These are phyloP conservation scores for Silene vulgaris DNA, from an alignment of 179 eudicot genomes.

Conservation along the genomic window DNA sequence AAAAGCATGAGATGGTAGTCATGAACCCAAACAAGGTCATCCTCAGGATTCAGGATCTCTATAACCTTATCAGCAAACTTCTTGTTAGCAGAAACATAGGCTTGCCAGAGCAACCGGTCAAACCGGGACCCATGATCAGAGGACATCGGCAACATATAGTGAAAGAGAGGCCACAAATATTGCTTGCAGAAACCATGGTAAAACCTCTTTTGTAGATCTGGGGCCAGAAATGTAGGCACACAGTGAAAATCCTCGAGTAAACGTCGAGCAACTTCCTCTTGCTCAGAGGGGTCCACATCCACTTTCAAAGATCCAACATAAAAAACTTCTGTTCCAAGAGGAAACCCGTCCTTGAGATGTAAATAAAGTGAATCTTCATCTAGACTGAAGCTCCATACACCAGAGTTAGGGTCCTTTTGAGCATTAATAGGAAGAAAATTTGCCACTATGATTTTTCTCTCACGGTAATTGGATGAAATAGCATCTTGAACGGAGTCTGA, in stretches of 20 bases:
- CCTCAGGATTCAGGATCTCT: slow-evolving; percentile 34
- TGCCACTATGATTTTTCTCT: slow-evolving; percentile 33
- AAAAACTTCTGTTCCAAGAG: slow-evolving; percentile 34
- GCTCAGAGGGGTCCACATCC: slow-evolving; percentile 30
- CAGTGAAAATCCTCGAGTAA: slow-evolving; percentile 36
- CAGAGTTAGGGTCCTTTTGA: slow-evolving; percentile 28
- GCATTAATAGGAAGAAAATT: slow-evolving; percentile 47
- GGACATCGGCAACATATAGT: slow-evolving; percentile 46
- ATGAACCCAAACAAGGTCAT: slow-evolving; percentile 41
- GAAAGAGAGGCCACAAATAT: slow-evolving; percentile 47
- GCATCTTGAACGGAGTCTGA: slow-evolving; percentile 23
- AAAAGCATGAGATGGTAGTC: slow-evolving; percentile 42
- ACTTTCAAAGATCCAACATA: slow-evolving; percentile 40
- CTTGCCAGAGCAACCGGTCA: slow-evolving; percentile 38
- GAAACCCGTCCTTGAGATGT: slow-evolving; percentile 40
- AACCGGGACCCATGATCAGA: slow-evolving; percentile 37
- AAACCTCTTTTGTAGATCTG: slow-evolving; percentile 36
- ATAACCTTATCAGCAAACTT: slow-evolving; percentile 39
- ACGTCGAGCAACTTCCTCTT: slow-evolving; percentile 36
- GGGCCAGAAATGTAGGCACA: slow-evolving; percentile 40
- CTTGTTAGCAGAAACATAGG: slow-evolving; percentile 42
- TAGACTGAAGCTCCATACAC: slow-evolving; percentile 31
- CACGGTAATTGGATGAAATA: slow-evolving; percentile 13
- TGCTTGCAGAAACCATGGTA: slow-evolving; percentile 51
- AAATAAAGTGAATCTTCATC: slow-evolving; percentile 38